phyloP scores from a whole-genome alignment of 768 basidiomycete genomes.

The Amanita muscaria region DNA sequence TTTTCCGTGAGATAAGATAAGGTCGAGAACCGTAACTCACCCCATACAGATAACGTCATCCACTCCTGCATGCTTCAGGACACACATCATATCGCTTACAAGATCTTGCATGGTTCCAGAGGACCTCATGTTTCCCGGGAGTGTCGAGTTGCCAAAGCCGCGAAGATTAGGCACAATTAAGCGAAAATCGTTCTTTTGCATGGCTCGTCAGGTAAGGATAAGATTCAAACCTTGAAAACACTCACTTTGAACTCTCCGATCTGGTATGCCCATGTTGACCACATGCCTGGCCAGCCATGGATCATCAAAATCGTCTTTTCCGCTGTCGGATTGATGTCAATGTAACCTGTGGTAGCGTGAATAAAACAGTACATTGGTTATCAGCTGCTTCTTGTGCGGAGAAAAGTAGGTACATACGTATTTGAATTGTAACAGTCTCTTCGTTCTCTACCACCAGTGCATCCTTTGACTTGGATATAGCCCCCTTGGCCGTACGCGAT shows the following conservation, averaged over 20 bases:
- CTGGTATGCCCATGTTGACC: constrained; percentile 69
- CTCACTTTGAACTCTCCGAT: constrained; percentile 55
- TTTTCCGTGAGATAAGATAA: not conserved
- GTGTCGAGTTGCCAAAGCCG: constrained; percentile 61
- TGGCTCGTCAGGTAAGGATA: not conserved
- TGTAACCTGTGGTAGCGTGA: too few relatives aligned
- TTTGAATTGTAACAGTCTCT: not conserved
- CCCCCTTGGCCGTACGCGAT: not conserved
- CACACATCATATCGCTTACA: constrained; percentile 53
- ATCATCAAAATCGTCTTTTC: constrained; percentile 53
- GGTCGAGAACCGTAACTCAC: constrained; percentile 29
- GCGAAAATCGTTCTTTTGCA: constrained; percentile 46
- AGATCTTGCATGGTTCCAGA: constrained; percentile 56
- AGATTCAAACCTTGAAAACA: not conserved
- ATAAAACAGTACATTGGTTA: too few relatives aligned
- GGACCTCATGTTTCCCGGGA: constrained; percentile 51
- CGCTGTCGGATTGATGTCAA: constrained; percentile 49
- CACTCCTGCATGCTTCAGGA: constrained; percentile 44
- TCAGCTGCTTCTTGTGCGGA: too few relatives aligned
- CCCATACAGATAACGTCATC: constrained; percentile 51
- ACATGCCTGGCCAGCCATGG: constrained; percentile 74
- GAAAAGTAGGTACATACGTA: not conserved
- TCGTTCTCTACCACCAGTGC: not conserved
- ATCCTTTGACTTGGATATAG: not conserved
- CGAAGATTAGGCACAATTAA: constrained; percentile 57